Evolutionary conservation across 352 stramenopile genomes (phyloP), one percentile per base, ranked within the genome.

Genomic region (Phytophthora sp.): DNA sequence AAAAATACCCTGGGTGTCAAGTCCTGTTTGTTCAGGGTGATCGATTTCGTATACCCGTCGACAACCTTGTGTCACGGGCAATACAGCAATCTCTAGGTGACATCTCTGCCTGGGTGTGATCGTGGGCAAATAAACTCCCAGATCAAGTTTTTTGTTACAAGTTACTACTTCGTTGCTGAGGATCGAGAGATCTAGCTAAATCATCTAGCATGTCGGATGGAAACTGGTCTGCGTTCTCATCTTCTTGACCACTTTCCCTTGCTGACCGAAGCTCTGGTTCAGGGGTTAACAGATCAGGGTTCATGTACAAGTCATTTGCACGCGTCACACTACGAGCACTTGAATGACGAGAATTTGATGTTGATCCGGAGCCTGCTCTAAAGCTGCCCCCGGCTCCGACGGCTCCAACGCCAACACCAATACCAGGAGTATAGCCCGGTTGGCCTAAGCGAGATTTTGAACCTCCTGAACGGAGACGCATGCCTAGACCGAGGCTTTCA

Each of bases 131-230:
- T n/a, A n/a, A n/a, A n/a, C n/a, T n/a, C n/a, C n/a, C n/a, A n/a
- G n/a, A n/a, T n/a, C n/a, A n/a, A n/a, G n/a, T n/a, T n/a, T 61
- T 46, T 30, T 21, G 5, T 67, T 59, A 32, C 23, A 18, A 12
- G 13, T 52, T 56, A 53, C 18, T 38, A 57, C 34, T 51, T 43
- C 17, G 18, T 27, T 54, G 42, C 11, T 62, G 52, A 21, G 48
- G 59, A 62, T 69, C 65, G 4, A 74, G 41, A 3, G 54, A 58
- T 18, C 34, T 64, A 6, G 59, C 64, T 5, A 74, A 20, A 34
- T 66, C 59, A n/a, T 69, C 65, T 5, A 74, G 58, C 37, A 71
- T 32, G 32, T 45, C 49, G 15, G 66, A 63, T 1, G 61, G 49
- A 12, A 71, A 71, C 20, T 68, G 43, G 42, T 74, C 66, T 1